phyloP scores from a whole-genome alignment of 148 eudicot species.

The Cornus suecica region DNA sequence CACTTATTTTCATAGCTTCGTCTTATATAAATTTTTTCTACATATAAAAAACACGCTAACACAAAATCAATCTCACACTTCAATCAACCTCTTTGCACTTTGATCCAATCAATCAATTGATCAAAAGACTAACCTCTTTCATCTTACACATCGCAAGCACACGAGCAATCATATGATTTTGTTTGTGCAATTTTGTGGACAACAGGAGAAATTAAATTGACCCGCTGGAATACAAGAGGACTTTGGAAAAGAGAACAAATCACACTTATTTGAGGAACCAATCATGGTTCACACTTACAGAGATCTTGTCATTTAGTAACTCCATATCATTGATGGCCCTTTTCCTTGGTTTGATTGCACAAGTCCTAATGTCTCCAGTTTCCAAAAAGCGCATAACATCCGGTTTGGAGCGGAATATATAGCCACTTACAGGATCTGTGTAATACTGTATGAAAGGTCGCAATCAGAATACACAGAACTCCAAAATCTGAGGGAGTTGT shows the following conservation, averaged over 20 bases:
- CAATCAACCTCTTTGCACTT: too few relatives aligned
- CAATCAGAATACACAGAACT: background rate
- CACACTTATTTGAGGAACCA: background rate
- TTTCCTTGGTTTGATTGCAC: slow-evolving; percentile 58
- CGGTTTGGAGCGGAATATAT: slow-evolving; percentile 59
- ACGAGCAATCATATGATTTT: background rate
- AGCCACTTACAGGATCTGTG: slow-evolving; percentile 51
- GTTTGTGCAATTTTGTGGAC: background rate
- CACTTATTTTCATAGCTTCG: background rate
- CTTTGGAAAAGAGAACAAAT: background rate
- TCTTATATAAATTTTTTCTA: too few relatives aligned
- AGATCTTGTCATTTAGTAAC: slow-evolving; percentile 22
- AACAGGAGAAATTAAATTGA: background rate
- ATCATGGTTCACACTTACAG: slow-evolving; percentile 32
- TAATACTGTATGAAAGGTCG: slow-evolving; percentile 39
- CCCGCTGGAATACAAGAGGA: background rate
- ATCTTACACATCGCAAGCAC: background rate
- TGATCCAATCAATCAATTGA: too few relatives aligned
- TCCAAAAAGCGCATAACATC: slow-evolving; percentile 68
- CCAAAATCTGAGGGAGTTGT: background rate
- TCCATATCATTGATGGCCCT: slow-evolving; percentile 27
- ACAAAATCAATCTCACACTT: too few relatives aligned
- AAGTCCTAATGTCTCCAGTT: slow-evolving; percentile 54
- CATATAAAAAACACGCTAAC: background rate
- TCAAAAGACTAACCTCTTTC: too few relatives aligned